phyloP scores from a whole-genome alignment of 164 flowering plant genomes.

The Dillenia suffruticosa region DNA sequence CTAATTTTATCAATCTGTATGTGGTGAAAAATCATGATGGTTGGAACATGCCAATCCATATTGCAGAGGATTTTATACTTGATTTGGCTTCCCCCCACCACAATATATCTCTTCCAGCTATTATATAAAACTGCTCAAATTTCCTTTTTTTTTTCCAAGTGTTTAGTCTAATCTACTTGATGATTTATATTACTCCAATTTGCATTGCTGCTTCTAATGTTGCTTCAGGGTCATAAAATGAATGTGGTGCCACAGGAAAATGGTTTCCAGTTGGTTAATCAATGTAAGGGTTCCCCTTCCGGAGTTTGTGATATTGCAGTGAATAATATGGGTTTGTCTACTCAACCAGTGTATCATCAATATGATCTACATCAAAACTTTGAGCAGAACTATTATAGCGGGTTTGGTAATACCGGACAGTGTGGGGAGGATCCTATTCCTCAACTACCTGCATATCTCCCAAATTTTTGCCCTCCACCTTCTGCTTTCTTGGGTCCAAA shows the following conservation, averaged over 20 bases:
- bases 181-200: too few species aligned
- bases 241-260: constrained; percentile 44
- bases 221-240: constrained; percentile 41
- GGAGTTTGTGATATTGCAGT: constrained; percentile 28
- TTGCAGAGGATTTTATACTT: too few species aligned
- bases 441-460: constrained; percentile 41
- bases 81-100: too few species aligned
- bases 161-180: too few species aligned
- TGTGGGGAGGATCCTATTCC: constrained; percentile 41
- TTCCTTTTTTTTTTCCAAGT: too few species aligned
- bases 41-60: too few species aligned
- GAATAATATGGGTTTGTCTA: constrained; percentile 32
- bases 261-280: constrained; percentile 42
- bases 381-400: constrained; percentile 39
- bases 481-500: constrained; percentile 97
- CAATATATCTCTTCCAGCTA: too few species aligned
- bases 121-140: too few species aligned
- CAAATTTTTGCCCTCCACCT: constrained; percentile 72
- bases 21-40: too few species aligned
- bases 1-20: too few species aligned
- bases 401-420: constrained; percentile 28
- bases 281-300: constrained; percentile 42
- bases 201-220: too few species aligned
- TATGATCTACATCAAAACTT: constrained; percentile 60
- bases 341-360: constrained; percentile 50